Conservation (phyloP, 768 basidiomycete genomes). For the Gyrodon lividus region DNA sequence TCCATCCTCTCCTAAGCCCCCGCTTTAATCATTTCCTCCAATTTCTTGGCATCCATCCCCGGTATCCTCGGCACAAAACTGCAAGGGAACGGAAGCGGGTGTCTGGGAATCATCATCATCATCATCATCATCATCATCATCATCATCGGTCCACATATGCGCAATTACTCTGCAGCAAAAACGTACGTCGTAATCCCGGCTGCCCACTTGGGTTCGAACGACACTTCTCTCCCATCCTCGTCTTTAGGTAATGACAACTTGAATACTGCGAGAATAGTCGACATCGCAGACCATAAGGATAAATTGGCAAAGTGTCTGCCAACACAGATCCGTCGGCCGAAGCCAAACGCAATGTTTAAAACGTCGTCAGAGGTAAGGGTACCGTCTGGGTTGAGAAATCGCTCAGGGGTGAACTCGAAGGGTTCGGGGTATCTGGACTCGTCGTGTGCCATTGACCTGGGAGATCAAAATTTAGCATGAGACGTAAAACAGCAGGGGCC, state of each 20-base stretch:
- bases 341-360: constrained; percentile 17
- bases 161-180: background rate
- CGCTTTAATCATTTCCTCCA: constrained; percentile 11
- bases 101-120: constrained; percentile 1
- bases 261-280: constrained; percentile 19
- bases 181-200: constrained; percentile 16
- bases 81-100: constrained; percentile 15
- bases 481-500: too few relatives aligned
- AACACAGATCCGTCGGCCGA: constrained; percentile 21
- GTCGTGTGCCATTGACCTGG: constrained; percentile 18
- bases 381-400: constrained; percentile 32
- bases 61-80: constrained; percentile 11
- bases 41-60: constrained; percentile 5
- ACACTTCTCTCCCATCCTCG: constrained; percentile 9
- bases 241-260: constrained; percentile 12
- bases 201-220: constrained; percentile 11
- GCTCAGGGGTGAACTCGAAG: constrained; percentile 37
- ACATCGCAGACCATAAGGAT: constrained; percentile 14
- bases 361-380: constrained; percentile 15
- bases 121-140: background rate
- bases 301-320: constrained; percentile 17
- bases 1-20: background rate
- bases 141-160: too few relatives aligned
- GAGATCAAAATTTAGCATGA: background rate
- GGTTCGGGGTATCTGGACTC: constrained; percentile 35